Conservation (phyloP, 2,329 filamentous ascomycete genomes). For the Sporothrix pseudoabietina region DNA sequence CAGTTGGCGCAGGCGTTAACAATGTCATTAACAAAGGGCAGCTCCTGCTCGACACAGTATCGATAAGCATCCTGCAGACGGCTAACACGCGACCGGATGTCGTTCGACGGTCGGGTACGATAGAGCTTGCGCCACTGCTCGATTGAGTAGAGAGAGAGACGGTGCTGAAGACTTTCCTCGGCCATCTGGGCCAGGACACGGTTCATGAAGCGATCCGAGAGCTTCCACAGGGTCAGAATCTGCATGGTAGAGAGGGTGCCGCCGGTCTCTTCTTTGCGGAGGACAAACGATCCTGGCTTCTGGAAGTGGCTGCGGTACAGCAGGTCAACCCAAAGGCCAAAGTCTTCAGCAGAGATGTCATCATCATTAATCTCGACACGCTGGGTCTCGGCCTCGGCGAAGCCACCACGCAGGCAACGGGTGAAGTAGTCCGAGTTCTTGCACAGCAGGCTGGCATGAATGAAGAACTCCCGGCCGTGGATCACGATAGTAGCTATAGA, state of each 20-base stretch:
- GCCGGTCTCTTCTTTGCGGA: conserved; percentile 36
- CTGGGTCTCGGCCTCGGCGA: conserved; percentile 34
- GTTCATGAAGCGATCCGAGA: conserved; percentile 35
- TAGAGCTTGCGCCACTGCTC: conserved; percentile 36
- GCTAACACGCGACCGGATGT: conserved; percentile 33
- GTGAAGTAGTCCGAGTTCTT: conserved; percentile 35
- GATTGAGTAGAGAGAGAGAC: conserved; percentile 34
- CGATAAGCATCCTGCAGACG: conserved; percentile 35
- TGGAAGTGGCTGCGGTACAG: conserved; percentile 35
- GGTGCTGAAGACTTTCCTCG: conserved; percentile 36
- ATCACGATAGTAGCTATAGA: conserved; percentile 33
- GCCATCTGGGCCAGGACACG: conserved; percentile 25
- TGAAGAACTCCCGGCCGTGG: conserved; percentile 30
- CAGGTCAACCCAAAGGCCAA: conserved; percentile 37
- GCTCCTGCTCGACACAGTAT: conserved; percentile 32
- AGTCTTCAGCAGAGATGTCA: conserved; percentile 31
- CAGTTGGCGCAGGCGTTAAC: conserved; percentile 35
- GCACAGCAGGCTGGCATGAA: conserved; percentile 35
- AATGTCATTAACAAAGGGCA: conserved; percentile 35
- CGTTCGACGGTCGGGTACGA: conserved; percentile 32
- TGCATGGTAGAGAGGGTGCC: conserved; percentile 36
- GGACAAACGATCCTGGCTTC: conserved; percentile 28
- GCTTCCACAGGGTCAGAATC: conserved; percentile 37
- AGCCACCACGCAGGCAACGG: conserved; percentile 33
- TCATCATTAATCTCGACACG: conserved; percentile 34